Percentiles rank a stretch among this genome's conserved stretches.
Conservation (phyloP, 345 rosid species). For the Populus nigra region DNA sequence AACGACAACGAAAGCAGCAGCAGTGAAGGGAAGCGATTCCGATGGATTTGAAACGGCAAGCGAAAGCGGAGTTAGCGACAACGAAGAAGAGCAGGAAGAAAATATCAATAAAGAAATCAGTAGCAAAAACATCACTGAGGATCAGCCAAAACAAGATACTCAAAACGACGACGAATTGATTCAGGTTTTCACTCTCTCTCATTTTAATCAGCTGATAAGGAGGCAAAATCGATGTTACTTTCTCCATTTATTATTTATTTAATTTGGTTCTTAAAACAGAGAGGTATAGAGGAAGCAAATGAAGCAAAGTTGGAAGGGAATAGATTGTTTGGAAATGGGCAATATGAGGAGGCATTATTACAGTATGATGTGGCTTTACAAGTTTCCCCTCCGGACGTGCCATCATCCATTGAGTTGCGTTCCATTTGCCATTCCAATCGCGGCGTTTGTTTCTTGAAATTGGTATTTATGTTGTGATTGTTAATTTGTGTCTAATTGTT, state of each 20-base stretch:
- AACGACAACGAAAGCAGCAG: slow-evolving; percentile 21
- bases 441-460: slow-evolving; percentile 66
- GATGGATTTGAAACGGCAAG: slow-evolving; percentile 96
- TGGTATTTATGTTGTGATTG: slow-evolving; percentile 39
- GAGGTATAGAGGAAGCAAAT: slow-evolving; percentile 54
- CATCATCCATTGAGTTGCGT: slow-evolving; percentile 51
- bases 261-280: slow-evolving; percentile 34
- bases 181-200: slow-evolving; percentile 31
- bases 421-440: slow-evolving; percentile 83
- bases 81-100: slow-evolving; percentile 28
- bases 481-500: neutral
- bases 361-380: slow-evolving; percentile 63
- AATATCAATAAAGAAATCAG: slow-evolving; percentile 7
- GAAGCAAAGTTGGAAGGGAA: slow-evolving; percentile 80
- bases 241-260: neutral
- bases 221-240: neutral
- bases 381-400: slow-evolving; percentile 37
- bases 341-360: slow-evolving; percentile 73
- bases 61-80: slow-evolving; percentile 58
- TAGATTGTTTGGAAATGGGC: slow-evolving; percentile 54
- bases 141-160: slow-evolving; percentile 4
- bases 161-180: slow-evolving; percentile 31
- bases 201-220: neutral
- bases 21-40: slow-evolving; percentile 43
- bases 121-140: slow-evolving; percentile 10